phyloP scores from a whole-genome alignment of 1,139 yeast species.

The Taiozyma sp. region DNA sequence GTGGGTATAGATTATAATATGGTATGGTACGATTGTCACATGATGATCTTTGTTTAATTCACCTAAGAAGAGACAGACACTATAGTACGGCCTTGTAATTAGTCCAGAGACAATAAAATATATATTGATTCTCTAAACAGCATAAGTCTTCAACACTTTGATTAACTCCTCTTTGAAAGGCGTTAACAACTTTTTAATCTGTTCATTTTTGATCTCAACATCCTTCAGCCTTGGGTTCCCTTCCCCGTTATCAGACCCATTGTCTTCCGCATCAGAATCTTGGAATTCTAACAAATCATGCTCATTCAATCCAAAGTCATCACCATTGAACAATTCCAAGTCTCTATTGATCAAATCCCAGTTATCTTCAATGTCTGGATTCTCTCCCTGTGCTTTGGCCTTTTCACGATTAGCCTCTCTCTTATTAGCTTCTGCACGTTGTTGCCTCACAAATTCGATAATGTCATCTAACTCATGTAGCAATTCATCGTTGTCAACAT shows the following conservation, averaged over 20 bases:
- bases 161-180: conserved; percentile 9
- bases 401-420: conserved; percentile 25
- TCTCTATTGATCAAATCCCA: conserved; percentile 44
- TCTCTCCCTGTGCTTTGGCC: conserved; percentile 14
- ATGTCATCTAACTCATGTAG: conserved; percentile 39
- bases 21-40: neutral
- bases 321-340: conserved; percentile 39
- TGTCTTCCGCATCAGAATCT: conserved; percentile 34
- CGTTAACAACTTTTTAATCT: conserved; percentile 8
- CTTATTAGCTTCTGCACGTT: conserved; percentile 33
- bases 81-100: too few species aligned
- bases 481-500: conserved; percentile 33
- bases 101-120: too few species aligned
- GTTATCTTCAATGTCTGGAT: conserved; percentile 32
- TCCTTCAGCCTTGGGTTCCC: conserved; percentile 14
- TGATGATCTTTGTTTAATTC: neutral
- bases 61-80: neutral
- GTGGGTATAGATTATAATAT: neutral
- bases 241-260: conserved; percentile 26
- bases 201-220: conserved; percentile 5
- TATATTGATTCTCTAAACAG: neutral
- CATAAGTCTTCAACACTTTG: conserved; percentile 2
- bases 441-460: conserved; percentile 38
- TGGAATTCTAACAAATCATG: conserved; percentile 59
- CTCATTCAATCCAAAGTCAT: conserved; percentile 55